A percentile compares a stretch with the other conserved stretches of the same genome.
Evolutionary conservation across 2,329 filamentous ascomycete species (phyloP).

Genomic region (Myriosclerotinia duriaeana): DNA sequence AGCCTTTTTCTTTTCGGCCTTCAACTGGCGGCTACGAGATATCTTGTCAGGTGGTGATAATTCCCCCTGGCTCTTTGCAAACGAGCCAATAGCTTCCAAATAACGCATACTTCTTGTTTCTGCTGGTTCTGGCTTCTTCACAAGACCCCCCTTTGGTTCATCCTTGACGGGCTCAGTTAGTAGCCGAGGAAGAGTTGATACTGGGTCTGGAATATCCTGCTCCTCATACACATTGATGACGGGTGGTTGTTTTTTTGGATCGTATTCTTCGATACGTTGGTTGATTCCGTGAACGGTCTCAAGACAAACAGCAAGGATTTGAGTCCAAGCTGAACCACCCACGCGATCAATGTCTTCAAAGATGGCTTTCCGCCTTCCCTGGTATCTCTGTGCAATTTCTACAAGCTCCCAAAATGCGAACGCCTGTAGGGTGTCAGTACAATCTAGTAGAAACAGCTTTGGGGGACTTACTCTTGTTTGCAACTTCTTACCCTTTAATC

Average conservation of each 20-base stretch:
- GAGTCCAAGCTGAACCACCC: slow-evolving; percentile 77
- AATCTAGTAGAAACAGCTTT: background rate
- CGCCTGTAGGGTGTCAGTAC: slow-evolving; percentile 47
- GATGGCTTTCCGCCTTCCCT: slow-evolving; percentile 71
- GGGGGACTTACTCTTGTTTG: slow-evolving; percentile 61
- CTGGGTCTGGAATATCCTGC: slow-evolving; percentile 35
- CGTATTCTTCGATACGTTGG: slow-evolving; percentile 61
- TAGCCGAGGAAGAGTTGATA: slow-evolving; percentile 35
- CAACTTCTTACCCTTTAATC: slow-evolving; percentile 79
- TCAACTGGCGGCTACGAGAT: slow-evolving; percentile 10
- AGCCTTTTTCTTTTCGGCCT: slow-evolving; percentile 11
- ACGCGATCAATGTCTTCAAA: slow-evolving; percentile 84
- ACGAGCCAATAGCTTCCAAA: slow-evolving; percentile 33
- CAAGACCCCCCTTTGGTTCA: slow-evolving; percentile 35
- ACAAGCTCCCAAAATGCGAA: slow-evolving; percentile 92
- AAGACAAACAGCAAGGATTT: slow-evolving; percentile 70
- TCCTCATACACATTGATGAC: slow-evolving; percentile 15
- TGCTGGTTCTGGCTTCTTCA: slow-evolving; percentile 29
- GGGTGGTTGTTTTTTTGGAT: slow-evolving; percentile 43
- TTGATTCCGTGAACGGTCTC: slow-evolving; percentile 67
- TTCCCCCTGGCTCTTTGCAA: slow-evolving; percentile 38
- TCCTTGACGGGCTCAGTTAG: slow-evolving; percentile 33
- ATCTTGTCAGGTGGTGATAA: slow-evolving; percentile 29
- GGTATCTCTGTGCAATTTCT: slow-evolving; percentile 72
- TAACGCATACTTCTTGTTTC: slow-evolving; percentile 27